A percentile compares a stretch with the other conserved stretches of the same genome.
Evolutionary conservation across 805 yeast species (phyloP).

Genomic region (Ogataea trehaloabstinens): DNA sequence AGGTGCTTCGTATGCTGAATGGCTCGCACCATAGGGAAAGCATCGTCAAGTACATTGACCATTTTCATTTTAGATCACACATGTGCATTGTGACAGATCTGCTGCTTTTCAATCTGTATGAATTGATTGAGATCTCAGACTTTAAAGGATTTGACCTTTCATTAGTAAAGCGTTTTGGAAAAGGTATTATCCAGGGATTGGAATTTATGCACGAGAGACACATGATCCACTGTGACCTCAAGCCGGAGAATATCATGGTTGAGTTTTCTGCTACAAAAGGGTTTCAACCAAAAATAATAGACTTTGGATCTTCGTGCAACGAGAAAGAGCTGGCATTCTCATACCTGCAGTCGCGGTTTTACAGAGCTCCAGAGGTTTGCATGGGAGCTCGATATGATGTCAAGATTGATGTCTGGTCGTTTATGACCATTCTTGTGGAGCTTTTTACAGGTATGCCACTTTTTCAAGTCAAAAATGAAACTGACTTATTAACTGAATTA

Average conservation of each 20-base stretch:
- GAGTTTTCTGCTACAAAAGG: conserved; percentile 37
- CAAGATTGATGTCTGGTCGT: conserved; percentile 83
- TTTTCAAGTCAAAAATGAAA: conserved; percentile 49
- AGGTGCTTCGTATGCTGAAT: conserved; percentile 52
- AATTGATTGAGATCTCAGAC: conserved; percentile 48
- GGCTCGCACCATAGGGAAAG: conserved; percentile 28
- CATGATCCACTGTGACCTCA: conserved; percentile 80
- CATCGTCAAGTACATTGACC: conserved; percentile 58
- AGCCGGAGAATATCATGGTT: conserved; percentile 77
- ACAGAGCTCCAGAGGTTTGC: conserved; percentile 76
- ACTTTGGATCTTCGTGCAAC: conserved; percentile 70
- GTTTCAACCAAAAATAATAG: conserved; percentile 60
- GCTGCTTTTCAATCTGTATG: conserved; percentile 63
- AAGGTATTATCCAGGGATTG: conserved; percentile 58
- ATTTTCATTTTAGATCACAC: conserved; percentile 78
- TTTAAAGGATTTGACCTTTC: conserved; percentile 48
- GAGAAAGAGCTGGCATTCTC: conserved; percentile 43
- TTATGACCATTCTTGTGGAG: conserved; percentile 92
- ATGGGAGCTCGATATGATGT: conserved; percentile 59
- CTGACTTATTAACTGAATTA: conserved; percentile 43
- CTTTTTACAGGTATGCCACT: conserved; percentile 56
- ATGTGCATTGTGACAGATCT: conserved; percentile 78
- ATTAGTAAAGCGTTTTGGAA: conserved; percentile 44
- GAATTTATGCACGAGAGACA: conserved; percentile 52
- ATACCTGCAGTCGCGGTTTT: conserved; percentile 63